Evolutionary conservation across 1,284 basidiomycete genomes (phyloP).

Genomic region (Cryptococcus floricola): DNA sequence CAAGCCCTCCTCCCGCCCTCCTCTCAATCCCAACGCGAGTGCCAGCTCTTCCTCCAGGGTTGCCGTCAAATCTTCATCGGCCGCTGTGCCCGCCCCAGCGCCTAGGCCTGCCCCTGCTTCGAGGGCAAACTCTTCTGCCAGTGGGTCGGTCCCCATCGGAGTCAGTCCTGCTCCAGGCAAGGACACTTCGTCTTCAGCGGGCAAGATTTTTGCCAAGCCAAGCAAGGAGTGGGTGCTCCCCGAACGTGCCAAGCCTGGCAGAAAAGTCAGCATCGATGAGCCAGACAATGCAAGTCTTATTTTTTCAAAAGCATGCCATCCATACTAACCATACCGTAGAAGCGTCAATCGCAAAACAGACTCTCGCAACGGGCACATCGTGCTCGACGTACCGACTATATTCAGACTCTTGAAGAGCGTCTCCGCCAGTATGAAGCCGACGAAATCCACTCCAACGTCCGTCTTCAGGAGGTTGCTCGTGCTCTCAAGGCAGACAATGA

Average conservation of each 20-base stretch:
- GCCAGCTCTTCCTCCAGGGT: neutral
- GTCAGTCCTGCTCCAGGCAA: constrained; percentile 19
- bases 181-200: constrained; percentile 46
- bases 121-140: neutral
- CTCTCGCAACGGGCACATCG: constrained; percentile 87
- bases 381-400: constrained; percentile 83
- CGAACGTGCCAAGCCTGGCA: constrained; percentile 80
- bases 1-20: neutral
- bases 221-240: constrained; percentile 89
- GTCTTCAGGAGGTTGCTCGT: constrained; percentile 77
- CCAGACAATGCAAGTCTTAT: constrained; percentile 38
- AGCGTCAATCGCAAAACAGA: constrained; percentile 54
- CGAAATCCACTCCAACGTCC: constrained; percentile 82
- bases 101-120: neutral
- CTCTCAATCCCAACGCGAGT: neutral
- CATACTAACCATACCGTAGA: constrained; percentile 10
- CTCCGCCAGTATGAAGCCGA: constrained; percentile 82
- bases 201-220: constrained; percentile 52
- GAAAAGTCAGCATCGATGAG: constrained; percentile 76
- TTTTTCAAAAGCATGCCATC: neutral
- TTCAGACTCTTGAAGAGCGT: constrained; percentile 82
- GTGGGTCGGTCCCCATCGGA: constrained; percentile 2
- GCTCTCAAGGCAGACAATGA: constrained; percentile 81
- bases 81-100: neutral
- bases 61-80: neutral